A percentile compares a stretch with the other conserved stretches of the same genome.
Evolutionary conservation across 805 yeast species (phyloP).

Genomic region (Diddensiella caesifluorescens): DNA sequence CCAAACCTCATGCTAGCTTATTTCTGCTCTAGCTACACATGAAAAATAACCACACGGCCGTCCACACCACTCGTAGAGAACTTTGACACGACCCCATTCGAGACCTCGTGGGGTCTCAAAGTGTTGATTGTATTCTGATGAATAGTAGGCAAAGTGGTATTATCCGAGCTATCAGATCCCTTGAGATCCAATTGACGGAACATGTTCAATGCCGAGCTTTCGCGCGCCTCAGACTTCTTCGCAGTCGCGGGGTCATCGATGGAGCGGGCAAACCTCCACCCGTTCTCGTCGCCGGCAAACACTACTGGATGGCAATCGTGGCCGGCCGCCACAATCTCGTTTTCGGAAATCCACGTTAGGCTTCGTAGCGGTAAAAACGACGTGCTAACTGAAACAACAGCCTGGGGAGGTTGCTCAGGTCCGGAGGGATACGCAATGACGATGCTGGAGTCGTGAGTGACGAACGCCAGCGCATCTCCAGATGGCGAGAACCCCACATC

Average conservation of each 20-base stretch:
- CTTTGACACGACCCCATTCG: slow-evolving; percentile 48
- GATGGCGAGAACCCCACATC: slow-evolving; percentile 79
- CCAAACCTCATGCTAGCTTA: background rate
- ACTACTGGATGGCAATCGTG: slow-evolving; percentile 87
- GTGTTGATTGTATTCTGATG: slow-evolving; percentile 86
- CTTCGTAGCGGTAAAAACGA: slow-evolving; percentile 76
- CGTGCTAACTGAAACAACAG: slow-evolving; percentile 55
- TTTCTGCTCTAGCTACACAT: slow-evolving; percentile 34
- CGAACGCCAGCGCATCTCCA: slow-evolving; percentile 74
- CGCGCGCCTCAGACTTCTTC: slow-evolving; percentile 45
- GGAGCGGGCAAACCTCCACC: slow-evolving; percentile 55
- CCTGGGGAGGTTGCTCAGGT: slow-evolving; percentile 56
- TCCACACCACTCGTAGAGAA: slow-evolving; percentile 80
- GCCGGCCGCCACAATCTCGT: slow-evolving; percentile 79
- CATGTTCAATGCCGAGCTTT: slow-evolving; percentile 63
- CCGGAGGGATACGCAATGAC: slow-evolving; percentile 74
- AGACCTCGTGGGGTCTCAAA: slow-evolving; percentile 45
- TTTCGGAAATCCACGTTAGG: slow-evolving; percentile 61
- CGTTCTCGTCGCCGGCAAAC: slow-evolving; percentile 60
- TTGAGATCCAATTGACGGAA: slow-evolving; percentile 93
- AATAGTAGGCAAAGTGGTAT: slow-evolving; percentile 56
- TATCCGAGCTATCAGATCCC: slow-evolving; percentile 55
- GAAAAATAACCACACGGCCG: slow-evolving; percentile 82
- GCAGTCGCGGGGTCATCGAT: slow-evolving; percentile 51
- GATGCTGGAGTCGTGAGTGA: slow-evolving; percentile 81